Conservation (phyloP, 805 yeast species). For the Cyberlindnera bimundalis region DNA sequence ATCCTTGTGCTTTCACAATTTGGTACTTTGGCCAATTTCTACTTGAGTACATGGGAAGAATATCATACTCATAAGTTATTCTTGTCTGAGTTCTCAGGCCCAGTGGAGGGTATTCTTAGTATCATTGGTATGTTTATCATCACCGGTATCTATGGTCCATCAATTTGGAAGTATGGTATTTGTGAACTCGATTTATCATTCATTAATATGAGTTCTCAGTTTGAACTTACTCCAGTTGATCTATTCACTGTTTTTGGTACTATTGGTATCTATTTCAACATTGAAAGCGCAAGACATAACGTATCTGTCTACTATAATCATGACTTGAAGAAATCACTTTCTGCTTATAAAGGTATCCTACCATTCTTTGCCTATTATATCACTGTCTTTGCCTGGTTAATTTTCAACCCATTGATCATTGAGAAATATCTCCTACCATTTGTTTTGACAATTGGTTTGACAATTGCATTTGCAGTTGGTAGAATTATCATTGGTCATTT, state of each 20-base stretch:
- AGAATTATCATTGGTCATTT: constrained; percentile 85
- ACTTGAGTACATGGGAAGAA: constrained; percentile 93
- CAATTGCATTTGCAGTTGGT: constrained; percentile 85
- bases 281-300: constrained; percentile 61
- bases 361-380: constrained; percentile 52
- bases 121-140: constrained; percentile 49
- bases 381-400: constrained; percentile 36
- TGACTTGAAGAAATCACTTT: constrained; percentile 24
- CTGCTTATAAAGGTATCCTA: constrained; percentile 51
- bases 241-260: constrained; percentile 50
- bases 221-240: constrained; percentile 38
- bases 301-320: constrained; percentile 48
- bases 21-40: constrained; percentile 76
- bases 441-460: constrained; percentile 65
- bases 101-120: constrained; percentile 88
- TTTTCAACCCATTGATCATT: constrained; percentile 48
- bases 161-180: constrained; percentile 53
- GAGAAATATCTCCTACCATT: constrained; percentile 47
- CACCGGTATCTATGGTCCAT: constrained; percentile 71
- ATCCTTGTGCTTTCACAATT: constrained; percentile 60
- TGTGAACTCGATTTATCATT: constrained; percentile 31
- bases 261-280: constrained; percentile 58
- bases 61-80: constrained; percentile 82
- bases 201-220: constrained; percentile 12
- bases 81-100: constrained; percentile 81